Base-by-base conservation (phyloP, 2,329 filamentous ascomycete genomes). In the Diaporthe sp. region DNA sequence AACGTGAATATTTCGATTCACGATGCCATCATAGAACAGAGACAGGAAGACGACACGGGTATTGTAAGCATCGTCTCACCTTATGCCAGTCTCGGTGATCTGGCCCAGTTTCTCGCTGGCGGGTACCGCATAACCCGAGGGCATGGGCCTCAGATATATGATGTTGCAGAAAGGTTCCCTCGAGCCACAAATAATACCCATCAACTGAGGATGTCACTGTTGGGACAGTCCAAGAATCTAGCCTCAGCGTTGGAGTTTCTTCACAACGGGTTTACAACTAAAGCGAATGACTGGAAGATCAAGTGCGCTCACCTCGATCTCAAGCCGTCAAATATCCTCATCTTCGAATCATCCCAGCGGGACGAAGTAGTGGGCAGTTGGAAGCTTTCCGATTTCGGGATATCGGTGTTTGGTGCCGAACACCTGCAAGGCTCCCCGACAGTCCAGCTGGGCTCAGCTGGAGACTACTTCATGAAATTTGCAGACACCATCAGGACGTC, bases 311-410 rank as follows among this genome's bases (percentile, higher is more conserved):
- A 76, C 58, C 56, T 76, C 50, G 75, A 75, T 25, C 65, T 76
- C 22, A 76, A 76, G 47, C 75, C 73, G 8, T 44, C 68, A 10
- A 76, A 76, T 3, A 71, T 76, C 6, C 56, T 76, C 3, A 75
- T 76, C 4, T 76, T 71, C 35, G 27, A 59, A n/a, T 47, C 50
- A 22, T 8, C 30, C 4, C 30, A 35, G 22, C 35, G 8, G 25
- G 73, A 59, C 22, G 42, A 50, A 17, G 51, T 58, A 12, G 73
- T 76, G 22, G 75, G 75, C 1, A 66, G 51, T 17, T 76, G 73
- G 75, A 76, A 76, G 9, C 30, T 76, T 2, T 71, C 59, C 27
- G 75, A 76, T n/a, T 76, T 76, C 19, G 75, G 75, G 8, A 76
- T 76, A 17, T 76, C 75, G 0, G 75, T 76, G 37, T 58, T 76